These are phyloP conservation scores for Salix caprea DNA, from an alignment of 345 rosid genomes.

Conservation along the genomic window DNA sequence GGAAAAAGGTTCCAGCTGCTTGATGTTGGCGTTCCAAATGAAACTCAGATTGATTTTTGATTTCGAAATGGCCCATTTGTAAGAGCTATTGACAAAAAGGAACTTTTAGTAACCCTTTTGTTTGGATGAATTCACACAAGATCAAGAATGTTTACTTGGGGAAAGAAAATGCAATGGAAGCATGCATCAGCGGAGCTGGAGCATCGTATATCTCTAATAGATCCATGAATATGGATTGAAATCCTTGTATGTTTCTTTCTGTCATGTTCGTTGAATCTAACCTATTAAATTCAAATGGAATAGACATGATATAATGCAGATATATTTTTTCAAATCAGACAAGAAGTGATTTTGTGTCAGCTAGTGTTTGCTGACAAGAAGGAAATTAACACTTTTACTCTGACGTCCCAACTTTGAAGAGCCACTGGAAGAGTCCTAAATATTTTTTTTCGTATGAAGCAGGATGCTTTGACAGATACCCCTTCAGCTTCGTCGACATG, in stretches of 20 bases:
- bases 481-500: too few species aligned
- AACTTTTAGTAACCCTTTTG: neutral
- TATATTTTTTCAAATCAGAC: neutral
- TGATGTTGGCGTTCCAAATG: constrained; percentile 26
- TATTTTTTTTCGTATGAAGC: too few species aligned
- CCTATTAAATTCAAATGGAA: too few species aligned
- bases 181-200: neutral
- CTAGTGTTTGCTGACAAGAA: neutral
- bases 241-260: neutral
- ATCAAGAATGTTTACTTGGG: neutral
- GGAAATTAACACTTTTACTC: neutral
- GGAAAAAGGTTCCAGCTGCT: constrained; percentile 77
- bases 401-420: neutral
- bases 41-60: neutral
- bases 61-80: neutral
- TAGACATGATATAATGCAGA: too few species aligned
- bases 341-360: neutral
- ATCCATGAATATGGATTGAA: neutral
- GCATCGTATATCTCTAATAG: neutral
- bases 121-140: neutral
- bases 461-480: too few species aligned
- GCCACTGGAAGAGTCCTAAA: neutral
- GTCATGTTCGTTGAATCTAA: too few species aligned
- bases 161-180: neutral
- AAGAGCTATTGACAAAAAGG: neutral